Conservation (phyloP, 371 early-diverging fungal genomes). For the Rhizopus sp. region DNA sequence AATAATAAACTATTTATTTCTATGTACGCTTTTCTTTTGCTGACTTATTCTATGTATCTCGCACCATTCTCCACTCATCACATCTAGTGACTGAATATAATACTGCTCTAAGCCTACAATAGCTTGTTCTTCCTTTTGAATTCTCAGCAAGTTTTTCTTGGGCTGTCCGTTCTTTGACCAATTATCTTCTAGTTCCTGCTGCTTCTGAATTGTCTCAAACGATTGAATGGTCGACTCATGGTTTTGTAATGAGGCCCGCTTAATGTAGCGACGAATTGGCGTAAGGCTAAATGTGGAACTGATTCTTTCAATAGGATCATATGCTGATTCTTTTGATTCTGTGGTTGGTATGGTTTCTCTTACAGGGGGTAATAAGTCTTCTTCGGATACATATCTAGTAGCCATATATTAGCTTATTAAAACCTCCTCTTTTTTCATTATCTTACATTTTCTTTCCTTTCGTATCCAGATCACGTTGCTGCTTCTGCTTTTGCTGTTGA, state of each 20-base stretch:
- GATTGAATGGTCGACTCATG: conserved; percentile 10
- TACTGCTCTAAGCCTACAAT: conserved; percentile 34
- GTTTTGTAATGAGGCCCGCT: background rate
- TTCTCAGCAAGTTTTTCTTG: conserved; percentile 42
- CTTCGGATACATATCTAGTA: conserved; percentile 30
- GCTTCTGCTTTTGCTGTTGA: too few species aligned
- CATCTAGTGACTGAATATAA: conserved; percentile 44
- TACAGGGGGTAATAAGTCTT: conserved; percentile 10
- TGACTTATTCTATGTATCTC: conserved; percentile 24
- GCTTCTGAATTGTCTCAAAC: conserved; percentile 45
- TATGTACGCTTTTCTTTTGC: too few species aligned
- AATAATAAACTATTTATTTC: conserved; percentile 30
- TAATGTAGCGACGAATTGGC: conserved; percentile 25
- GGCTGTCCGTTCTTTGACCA: conserved; percentile 37
- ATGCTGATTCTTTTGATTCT: conserved; percentile 5
- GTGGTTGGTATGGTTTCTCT: background rate
- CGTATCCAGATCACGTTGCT: conserved; percentile 4
- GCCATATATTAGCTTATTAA: background rate
- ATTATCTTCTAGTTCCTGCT: conserved; percentile 42
- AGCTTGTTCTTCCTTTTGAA: conserved; percentile 52
- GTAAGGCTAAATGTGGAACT: conserved; percentile 29
- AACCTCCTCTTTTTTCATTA: background rate
- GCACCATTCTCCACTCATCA: conserved; percentile 50
- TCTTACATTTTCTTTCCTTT: conserved; percentile 48
- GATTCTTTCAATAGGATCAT: conserved; percentile 29